phyloP scores from a whole-genome alignment of 108 stramenopile genomes.

The Epithemia pelagica region DNA sequence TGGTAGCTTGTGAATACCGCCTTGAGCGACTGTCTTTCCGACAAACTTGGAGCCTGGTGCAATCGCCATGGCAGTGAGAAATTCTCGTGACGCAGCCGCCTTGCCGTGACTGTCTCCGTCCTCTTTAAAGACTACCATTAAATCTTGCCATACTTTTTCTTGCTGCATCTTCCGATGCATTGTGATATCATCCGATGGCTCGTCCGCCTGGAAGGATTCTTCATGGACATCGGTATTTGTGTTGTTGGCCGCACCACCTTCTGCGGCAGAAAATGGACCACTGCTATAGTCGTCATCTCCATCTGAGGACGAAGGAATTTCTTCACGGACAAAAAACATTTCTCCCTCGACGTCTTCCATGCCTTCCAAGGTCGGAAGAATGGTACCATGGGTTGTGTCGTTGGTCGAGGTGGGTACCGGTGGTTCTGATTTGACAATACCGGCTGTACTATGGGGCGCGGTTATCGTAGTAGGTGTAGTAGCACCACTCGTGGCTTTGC shows the following conservation, averaged over 20 bases:
- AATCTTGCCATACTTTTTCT: conserved; percentile 53
- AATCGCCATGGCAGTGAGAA: conserved; percentile 67
- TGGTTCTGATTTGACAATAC: too few relatives aligned
- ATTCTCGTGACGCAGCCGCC: conserved; percentile 36
- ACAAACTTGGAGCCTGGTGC: conserved; percentile 43
- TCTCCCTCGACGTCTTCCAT: conserved; percentile 2
- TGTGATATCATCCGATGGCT: conserved; percentile 6
- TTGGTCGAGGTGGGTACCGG: too few relatives aligned
- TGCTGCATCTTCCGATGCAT: conserved; percentile 4
- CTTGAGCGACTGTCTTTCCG: conserved; percentile 39
- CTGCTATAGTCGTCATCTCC: conserved; percentile 6
- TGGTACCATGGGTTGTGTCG: not conserved
- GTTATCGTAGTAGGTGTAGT: too few relatives aligned
- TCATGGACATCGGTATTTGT: too few relatives aligned
- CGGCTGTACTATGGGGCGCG: too few relatives aligned
- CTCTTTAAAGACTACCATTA: conserved; percentile 40
- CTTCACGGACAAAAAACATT: too few relatives aligned
- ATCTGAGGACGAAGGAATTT: not conserved
- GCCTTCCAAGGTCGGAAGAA: not conserved
- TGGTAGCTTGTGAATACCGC: conserved; percentile 57
- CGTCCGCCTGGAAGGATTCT: too few relatives aligned
- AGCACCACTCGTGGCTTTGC: too few relatives aligned
- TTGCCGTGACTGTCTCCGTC: conserved; percentile 18
- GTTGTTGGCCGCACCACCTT: conserved; percentile 9
- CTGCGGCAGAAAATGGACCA: conserved; percentile 2